These are phyloP conservation scores for Helichrysum umbraculigerum DNA, from an alignment of 129 eudicot genomes.

Conservation along the genomic window DNA sequence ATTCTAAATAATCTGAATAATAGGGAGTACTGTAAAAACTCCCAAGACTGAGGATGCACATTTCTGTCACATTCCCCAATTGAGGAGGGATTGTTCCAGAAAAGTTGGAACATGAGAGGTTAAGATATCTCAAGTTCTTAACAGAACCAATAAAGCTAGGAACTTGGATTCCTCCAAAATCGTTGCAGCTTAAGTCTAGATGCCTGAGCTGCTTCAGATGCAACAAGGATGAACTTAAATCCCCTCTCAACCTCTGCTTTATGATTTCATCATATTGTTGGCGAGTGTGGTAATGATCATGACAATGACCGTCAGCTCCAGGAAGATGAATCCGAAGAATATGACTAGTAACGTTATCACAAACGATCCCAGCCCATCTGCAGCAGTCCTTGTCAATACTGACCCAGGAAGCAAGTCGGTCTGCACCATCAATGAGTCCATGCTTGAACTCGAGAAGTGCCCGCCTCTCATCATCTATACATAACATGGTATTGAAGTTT, in stretches of 20 bases:
- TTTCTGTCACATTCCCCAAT: conserved; percentile 27
- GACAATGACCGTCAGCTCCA: not conserved
- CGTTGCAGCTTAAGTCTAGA: conserved; percentile 33
- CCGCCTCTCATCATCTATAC: conserved; percentile 24
- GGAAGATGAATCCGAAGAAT: conserved; percentile 30
- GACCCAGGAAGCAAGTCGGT: conserved; percentile 31
- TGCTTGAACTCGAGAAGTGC: conserved; percentile 35
- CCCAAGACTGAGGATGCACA: conserved; percentile 30
- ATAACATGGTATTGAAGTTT: not conserved
- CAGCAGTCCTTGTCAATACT: conserved; percentile 25
- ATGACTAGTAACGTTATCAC: conserved; percentile 28
- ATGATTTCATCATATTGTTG: not conserved
- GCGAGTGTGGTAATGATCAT: not conserved
- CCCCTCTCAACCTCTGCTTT: conserved; percentile 14
- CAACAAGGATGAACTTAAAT: conserved; percentile 29
- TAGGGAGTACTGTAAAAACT: not conserved
- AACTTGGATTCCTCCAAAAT: conserved; percentile 16
- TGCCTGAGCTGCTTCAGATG: conserved; percentile 25
- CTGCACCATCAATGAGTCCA: conserved; percentile 14
- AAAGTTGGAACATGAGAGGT: conserved; percentile 27
- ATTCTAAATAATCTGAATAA: not conserved
- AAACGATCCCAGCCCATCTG: conserved; percentile 32
- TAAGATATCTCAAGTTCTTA: conserved; percentile 27
- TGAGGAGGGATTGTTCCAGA: conserved; percentile 30
- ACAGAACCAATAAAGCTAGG: conserved; percentile 37